phyloP scores from a whole-genome alignment of 2,329 filamentous ascomycete genomes.

The Calonectria fujianensis region DNA sequence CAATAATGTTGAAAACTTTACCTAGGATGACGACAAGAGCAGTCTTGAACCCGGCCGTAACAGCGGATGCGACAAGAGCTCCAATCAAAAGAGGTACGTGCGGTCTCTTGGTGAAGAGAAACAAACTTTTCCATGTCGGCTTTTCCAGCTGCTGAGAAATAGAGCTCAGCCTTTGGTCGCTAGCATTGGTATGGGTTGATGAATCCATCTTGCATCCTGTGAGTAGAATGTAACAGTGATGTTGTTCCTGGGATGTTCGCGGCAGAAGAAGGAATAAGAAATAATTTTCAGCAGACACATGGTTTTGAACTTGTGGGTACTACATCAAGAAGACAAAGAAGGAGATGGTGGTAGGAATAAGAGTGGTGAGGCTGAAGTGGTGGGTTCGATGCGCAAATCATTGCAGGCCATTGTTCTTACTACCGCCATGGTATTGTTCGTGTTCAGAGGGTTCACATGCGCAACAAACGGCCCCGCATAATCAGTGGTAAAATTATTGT shows the following conservation, averaged over 20 bases:
- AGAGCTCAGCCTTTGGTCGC: not conserved
- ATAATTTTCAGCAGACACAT: not conserved
- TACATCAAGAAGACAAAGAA: slow-evolving; percentile 47
- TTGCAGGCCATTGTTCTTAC: slow-evolving; percentile 29
- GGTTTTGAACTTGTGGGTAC: not conserved
- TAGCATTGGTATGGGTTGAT: not conserved
- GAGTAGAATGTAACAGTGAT: not conserved
- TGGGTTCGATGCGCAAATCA: not conserved
- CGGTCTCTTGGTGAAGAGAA: slow-evolving; percentile 80
- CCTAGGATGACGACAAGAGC: slow-evolving; percentile 83
- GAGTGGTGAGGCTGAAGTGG: not conserved
- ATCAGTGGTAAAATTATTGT: not conserved
- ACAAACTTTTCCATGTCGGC: slow-evolving; percentile 71
- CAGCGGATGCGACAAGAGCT: slow-evolving; percentile 74
- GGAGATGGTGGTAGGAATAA: slow-evolving; percentile 25
- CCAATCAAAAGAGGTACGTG: slow-evolving; percentile 74
- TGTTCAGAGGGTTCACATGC: not conserved
- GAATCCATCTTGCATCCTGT: slow-evolving; percentile 38
- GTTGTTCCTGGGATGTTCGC: too few relatives aligned
- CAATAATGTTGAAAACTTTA: slow-evolving; percentile 82
- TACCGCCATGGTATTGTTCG: slow-evolving; percentile 19
- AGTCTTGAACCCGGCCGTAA: slow-evolving; percentile 79
- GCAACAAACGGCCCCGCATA: not conserved
- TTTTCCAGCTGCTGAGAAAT: slow-evolving; percentile 35
- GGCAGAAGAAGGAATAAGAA: not conserved